Conservation (phyloP, 495 filamentous ascomycete genomes). For the Penicillium steckii region DNA sequence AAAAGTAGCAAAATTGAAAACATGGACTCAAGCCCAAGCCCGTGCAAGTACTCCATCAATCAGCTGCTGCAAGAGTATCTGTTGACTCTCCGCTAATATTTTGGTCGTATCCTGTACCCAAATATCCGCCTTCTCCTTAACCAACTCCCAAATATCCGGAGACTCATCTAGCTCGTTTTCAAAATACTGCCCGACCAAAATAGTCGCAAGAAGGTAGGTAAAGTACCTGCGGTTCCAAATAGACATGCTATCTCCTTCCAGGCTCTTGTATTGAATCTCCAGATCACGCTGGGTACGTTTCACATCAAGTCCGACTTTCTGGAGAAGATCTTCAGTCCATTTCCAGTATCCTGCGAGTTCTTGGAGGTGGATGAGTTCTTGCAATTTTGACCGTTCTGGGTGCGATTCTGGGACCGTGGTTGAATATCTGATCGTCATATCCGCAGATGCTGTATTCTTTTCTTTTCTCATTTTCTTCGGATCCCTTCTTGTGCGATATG, state of each 20-base stretch:
- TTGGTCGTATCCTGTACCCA: background rate
- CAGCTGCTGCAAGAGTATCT: background rate
- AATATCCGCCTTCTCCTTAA: conserved; percentile 1
- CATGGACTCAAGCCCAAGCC: too few relatives aligned
- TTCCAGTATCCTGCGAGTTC: conserved; percentile 4
- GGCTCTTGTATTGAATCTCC: background rate
- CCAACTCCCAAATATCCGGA: background rate
- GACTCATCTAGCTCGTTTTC: background rate
- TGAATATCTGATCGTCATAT: too few relatives aligned
- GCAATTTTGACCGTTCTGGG: too few relatives aligned
- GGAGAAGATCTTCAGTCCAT: background rate
- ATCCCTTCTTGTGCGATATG: too few relatives aligned
- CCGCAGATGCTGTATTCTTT: too few relatives aligned
- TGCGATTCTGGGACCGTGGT: too few relatives aligned
- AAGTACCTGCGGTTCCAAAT: background rate
- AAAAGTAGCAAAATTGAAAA: too few relatives aligned
- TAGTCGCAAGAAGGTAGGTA: background rate
- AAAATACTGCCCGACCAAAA: background rate
- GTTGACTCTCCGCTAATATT: background rate
- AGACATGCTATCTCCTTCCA: background rate
- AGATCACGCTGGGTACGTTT: background rate
- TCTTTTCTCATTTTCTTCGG: too few relatives aligned
- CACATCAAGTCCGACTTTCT: background rate
- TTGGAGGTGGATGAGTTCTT: conserved; percentile 1
- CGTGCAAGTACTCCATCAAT: too few relatives aligned